Conservation (phyloP, 1,284 basidiomycete species). For the Marasmius oreades region DNA sequence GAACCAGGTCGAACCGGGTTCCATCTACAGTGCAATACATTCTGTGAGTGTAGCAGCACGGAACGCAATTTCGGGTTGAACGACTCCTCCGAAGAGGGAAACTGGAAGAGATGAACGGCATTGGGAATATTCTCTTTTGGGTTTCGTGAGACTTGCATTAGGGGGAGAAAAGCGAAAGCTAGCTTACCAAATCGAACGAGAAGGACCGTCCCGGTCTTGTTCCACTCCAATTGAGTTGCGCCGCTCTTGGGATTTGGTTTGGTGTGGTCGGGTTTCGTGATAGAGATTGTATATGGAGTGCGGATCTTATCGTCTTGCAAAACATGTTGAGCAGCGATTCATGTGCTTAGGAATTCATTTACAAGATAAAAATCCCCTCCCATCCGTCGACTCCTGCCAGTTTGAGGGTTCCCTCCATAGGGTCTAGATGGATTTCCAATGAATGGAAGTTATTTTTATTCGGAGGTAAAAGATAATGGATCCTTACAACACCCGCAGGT, state of each 20-base stretch:
- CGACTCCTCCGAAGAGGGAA: constrained; percentile 49
- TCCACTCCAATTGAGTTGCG: constrained; percentile 72
- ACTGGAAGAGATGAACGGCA: constrained; percentile 58
- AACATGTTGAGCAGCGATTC: neutral
- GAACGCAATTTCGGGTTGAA: constrained; percentile 59
- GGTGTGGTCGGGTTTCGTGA: constrained; percentile 48
- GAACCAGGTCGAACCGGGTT: constrained; percentile 72
- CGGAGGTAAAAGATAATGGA: neutral
- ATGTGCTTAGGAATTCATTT: constrained; percentile 5
- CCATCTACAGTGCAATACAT: constrained; percentile 67
- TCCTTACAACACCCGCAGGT: constrained; percentile 52
- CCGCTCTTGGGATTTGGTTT: constrained; percentile 65
- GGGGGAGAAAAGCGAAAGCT: neutral
- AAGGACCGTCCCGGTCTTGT: constrained; percentile 67
- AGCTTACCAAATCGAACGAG: constrained; percentile 64
- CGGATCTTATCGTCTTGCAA: constrained; percentile 60
- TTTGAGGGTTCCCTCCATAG: constrained; percentile 79
- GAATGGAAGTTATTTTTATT: too few species aligned
- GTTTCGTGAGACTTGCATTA: constrained; percentile 6
- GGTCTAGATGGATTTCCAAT: constrained; percentile 36
- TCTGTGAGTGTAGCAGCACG: constrained; percentile 59
- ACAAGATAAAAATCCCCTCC: constrained; percentile 83
- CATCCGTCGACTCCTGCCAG: constrained; percentile 78
- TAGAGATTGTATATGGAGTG: constrained; percentile 48
- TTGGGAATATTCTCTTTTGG: constrained; percentile 56